Conservation (phyloP, 2,329 filamentous ascomycete species). For the Geosmithia putterillii region DNA sequence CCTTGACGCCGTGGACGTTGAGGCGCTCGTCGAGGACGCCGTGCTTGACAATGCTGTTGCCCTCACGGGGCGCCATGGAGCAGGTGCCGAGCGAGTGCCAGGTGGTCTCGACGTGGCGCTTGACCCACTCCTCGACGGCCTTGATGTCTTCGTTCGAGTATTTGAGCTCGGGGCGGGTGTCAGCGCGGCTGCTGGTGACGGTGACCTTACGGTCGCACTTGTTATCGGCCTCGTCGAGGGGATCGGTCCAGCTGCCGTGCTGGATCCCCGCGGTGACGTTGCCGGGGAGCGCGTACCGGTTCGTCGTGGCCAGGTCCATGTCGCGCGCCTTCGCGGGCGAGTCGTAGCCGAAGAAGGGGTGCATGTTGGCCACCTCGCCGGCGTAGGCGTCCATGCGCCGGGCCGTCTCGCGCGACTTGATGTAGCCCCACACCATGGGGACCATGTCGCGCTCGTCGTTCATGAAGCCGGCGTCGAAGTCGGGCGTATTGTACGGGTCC, state of each 20-base stretch:
- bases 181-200: constrained; percentile 53
- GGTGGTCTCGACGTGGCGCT: constrained; percentile 64
- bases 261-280: constrained; percentile 61
- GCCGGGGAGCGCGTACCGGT: constrained; percentile 60
- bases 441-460: constrained; percentile 78
- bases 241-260: constrained; percentile 60
- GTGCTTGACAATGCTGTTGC: constrained; percentile 71
- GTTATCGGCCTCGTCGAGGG: constrained; percentile 39
- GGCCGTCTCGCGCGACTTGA: constrained; percentile 71
- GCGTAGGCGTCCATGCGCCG: constrained; percentile 68
- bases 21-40: constrained; percentile 67
- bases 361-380: constrained; percentile 56
- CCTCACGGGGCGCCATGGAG: constrained; percentile 64
- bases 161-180: constrained; percentile 48
- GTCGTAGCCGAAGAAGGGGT: constrained; percentile 62
- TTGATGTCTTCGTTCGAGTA: constrained; percentile 53
- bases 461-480: constrained; percentile 77
- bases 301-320: constrained; percentile 63
- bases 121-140: constrained; percentile 57
- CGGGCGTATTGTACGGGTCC: constrained; percentile 60
- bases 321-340: constrained; percentile 59
- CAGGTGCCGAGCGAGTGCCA: constrained; percentile 60
- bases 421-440: constrained; percentile 75
- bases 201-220: constrained; percentile 25
- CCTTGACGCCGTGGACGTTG: constrained; percentile 66